Percentiles rank a stretch among this genome's conserved stretches.
phyloP scores from a whole-genome alignment of 345 rosid species.

The Bruguiera sexangula region DNA sequence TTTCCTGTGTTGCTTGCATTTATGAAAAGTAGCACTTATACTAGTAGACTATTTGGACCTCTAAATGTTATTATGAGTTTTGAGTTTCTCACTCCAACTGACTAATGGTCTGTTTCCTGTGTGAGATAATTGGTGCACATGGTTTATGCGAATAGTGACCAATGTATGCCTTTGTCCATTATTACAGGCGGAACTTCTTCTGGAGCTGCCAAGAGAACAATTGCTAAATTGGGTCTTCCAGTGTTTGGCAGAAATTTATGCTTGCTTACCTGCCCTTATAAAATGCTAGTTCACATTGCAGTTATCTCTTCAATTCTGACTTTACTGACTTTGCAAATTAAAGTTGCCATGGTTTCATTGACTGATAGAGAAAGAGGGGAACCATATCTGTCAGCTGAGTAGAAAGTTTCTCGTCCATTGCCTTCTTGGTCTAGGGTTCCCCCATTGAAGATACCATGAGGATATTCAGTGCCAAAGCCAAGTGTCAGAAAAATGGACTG shows the following conservation, averaged over 20 bases:
- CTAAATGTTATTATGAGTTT: not conserved
- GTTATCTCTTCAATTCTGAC: not conserved
- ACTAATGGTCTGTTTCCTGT: not conserved
- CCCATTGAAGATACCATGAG: not conserved
- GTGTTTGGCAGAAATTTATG: conserved; percentile 82
- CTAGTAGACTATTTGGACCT: not conserved
- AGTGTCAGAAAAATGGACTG: not conserved
- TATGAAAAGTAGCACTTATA: not conserved
- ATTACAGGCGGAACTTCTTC: conserved; percentile 88
- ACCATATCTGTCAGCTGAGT: not conserved
- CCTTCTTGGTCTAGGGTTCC: not conserved
- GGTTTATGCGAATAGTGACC: no score
- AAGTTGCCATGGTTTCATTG: not conserved
- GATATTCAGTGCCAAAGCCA: not conserved
- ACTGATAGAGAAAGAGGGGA: conserved; percentile 6
- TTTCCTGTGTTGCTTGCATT: conserved; percentile 9
- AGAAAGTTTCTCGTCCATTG: not conserved
- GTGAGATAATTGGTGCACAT: no score
- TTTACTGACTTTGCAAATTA: not conserved
- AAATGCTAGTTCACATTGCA: conserved; percentile 45
- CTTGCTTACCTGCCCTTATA: conserved; percentile 78
- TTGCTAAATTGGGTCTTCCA: conserved; percentile 89
- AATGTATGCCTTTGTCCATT: not conserved
- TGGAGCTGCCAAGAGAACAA: conserved; percentile 88
- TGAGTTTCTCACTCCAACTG: not conserved